Base-by-base conservation (phyloP, 495 filamentous ascomycete species). In the Pyrenula aspistea region DNA sequence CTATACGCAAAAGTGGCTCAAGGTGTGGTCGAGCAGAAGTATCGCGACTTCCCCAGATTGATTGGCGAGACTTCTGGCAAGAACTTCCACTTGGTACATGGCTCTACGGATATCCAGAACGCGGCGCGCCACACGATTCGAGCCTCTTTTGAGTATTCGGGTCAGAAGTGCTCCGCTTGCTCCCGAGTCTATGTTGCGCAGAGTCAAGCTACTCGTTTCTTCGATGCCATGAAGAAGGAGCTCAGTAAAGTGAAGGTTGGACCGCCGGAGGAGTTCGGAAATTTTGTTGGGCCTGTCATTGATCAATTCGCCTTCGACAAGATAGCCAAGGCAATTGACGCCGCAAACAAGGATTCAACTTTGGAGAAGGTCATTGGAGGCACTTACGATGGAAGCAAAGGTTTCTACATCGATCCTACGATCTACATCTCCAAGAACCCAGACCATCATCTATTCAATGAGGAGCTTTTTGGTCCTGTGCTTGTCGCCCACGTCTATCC, bases 61-160 rank as follows among this genome's bases (percentile, higher is more conserved):
- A 87, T 92, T 15, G 89, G 84, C 56, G 89, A 94, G 75, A 93
- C 89, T 1, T 87, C 88, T 57, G 89, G 89, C 59, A 95, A 95
- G 81, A 95, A 95, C 71, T 95, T 91, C 76, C 89, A 92, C 71
- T 73, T 95, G 47, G 67, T 95, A 50, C 88, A 94, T 65, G 58
- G 73, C 3, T 83, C 80, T 2, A 89, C 89, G 36, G 86, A 93
- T 60, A 62, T 90, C 51, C 68, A 78, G 31, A 92, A 89, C 61
- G 89, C 89, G 24, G 86, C 82, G 10, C 73, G 85, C 50, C 84
- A 93, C 60, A 94, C 89, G 10, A 81, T 95, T 24, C 85, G 89
- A 48, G 89, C 88, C 48, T 85, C 89, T 8, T 95, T 94, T 63
- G 89, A 95, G 70, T 95, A 88, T 65, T 87, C 91, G 66, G 89